phyloP scores from a whole-genome alignment of 768 basidiomycete genomes.

The Boletus insuetus region DNA sequence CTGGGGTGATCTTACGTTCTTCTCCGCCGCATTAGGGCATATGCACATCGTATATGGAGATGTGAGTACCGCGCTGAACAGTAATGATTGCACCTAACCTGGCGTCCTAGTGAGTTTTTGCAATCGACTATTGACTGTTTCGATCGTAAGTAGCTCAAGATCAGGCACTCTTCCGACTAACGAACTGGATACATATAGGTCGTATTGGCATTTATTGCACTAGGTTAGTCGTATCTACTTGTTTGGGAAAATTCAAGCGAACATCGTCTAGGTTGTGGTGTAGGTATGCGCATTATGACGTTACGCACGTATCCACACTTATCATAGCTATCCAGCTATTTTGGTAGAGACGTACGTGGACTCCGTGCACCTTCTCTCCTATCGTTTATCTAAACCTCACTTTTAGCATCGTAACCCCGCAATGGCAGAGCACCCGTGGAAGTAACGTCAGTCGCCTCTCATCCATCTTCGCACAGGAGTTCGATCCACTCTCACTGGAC shows the following conservation, averaged over 20 bases:
- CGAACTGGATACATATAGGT: constrained; percentile 10
- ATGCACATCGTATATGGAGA: constrained; percentile 39
- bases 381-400: neutral
- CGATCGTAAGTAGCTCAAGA: constrained; percentile 28
- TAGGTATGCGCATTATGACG: constrained; percentile 19
- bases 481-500: neutral
- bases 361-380: neutral
- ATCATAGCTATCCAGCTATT: constrained; percentile 23
- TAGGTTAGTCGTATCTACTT: constrained; percentile 17
- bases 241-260: neutral
- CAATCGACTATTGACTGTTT: constrained; percentile 27
- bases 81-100: neutral
- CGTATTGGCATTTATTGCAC: constrained; percentile 26
- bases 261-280: constrained; percentile 23
- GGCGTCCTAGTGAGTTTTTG: constrained; percentile 29
- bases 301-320: neutral
- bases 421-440: constrained; percentile 32
- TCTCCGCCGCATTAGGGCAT: constrained; percentile 24
- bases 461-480: neutral
- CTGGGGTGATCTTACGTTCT: neutral
- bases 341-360: constrained; percentile 30
- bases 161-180: neutral
- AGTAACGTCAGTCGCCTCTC: constrained; percentile 26
- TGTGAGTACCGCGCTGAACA: constrained; percentile 19
- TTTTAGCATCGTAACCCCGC: constrained; percentile 27